phyloP scores from a whole-genome alignment of 257 asterid genomes.

The Asclepias syriaca region DNA sequence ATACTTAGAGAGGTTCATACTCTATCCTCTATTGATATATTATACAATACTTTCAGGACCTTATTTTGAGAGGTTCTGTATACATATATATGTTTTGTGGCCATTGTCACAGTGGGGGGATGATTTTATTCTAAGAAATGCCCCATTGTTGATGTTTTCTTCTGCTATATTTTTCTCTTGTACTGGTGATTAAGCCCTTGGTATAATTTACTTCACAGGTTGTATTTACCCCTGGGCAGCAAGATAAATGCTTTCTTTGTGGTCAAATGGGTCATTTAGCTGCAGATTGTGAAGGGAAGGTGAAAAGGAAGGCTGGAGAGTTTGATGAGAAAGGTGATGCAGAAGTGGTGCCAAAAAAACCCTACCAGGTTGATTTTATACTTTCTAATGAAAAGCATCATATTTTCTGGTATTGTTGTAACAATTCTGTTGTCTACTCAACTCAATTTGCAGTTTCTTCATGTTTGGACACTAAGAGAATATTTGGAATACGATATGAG shows the following conservation, averaged over 20 bases:
- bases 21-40: slow-evolving; percentile 2
- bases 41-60: neutral
- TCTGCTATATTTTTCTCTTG: neutral
- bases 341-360: slow-evolving; percentile 74
- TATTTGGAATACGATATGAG: slow-evolving; percentile 88
- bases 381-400: neutral
- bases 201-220: slow-evolving; percentile 44
- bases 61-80: neutral
- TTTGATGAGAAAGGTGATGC: slow-evolving; percentile 91
- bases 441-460: slow-evolving; percentile 59
- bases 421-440: neutral
- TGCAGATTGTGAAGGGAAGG: slow-evolving; percentile 85
- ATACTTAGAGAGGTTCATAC: slow-evolving; percentile 82
- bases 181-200: slow-evolving; percentile 5
- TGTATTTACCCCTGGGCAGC: slow-evolving; percentile 93
- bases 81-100: neutral
- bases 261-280: slow-evolving; percentile 98
- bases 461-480: slow-evolving; percentile 95
- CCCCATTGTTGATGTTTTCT: neutral
- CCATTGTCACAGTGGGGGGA: neutral
- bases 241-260: slow-evolving; percentile 90
- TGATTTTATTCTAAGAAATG: neutral
- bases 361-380: slow-evolving; percentile 60
- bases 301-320: slow-evolving; percentile 94
- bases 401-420: neutral